A percentile compares a stretch with the other conserved stretches of the same genome.
Evolutionary conservation across 768 basidiomycete genomes (phyloP).

Genomic region (Daedaleopsis sinensis): DNA sequence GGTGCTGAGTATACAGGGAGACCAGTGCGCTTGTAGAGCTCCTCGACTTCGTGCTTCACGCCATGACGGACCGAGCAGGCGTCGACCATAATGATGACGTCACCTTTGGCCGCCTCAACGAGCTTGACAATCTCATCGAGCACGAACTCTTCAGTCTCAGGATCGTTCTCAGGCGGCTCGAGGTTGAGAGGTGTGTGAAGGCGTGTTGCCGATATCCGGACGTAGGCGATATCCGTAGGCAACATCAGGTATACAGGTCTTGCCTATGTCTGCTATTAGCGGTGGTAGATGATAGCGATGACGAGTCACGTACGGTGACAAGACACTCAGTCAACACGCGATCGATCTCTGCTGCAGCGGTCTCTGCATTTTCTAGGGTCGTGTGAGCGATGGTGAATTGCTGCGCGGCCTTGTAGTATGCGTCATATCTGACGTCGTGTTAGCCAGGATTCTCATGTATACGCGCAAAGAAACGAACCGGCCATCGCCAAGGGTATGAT

Average conservation of each 20-base stretch:
- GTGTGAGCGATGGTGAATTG: slow-evolving; percentile 78
- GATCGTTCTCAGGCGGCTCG: slow-evolving; percentile 53
- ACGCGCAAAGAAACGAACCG: slow-evolving; percentile 41
- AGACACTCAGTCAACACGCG: slow-evolving; percentile 73
- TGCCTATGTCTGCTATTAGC: slow-evolving; percentile 44
- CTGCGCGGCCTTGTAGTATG: slow-evolving; percentile 73
- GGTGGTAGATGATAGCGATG: background rate
- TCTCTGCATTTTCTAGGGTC: slow-evolving; percentile 50
- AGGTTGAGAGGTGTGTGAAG: slow-evolving; percentile 62
- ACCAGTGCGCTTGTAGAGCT: slow-evolving; percentile 63
- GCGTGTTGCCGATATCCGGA: slow-evolving; percentile 64
- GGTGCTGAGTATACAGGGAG: slow-evolving; percentile 77
- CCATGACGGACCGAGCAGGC: slow-evolving; percentile 80
- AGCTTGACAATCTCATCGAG: slow-evolving; percentile 71
- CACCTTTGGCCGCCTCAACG: slow-evolving; percentile 59
- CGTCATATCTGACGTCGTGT: slow-evolving; percentile 61
- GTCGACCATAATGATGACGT: slow-evolving; percentile 78
- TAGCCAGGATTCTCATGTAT: background rate
- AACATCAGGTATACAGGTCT: slow-evolving; percentile 88
- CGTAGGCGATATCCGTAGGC: slow-evolving; percentile 79
- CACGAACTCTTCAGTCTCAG: slow-evolving; percentile 65
- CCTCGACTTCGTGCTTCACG: slow-evolving; percentile 60
- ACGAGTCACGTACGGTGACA: slow-evolving; percentile 42
- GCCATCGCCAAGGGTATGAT: slow-evolving; percentile 89
- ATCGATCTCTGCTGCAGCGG: slow-evolving; percentile 76